Evolutionary conservation across 2,329 filamentous ascomycete species (phyloP).

Genomic region (Sordariomycetes sp.): DNA sequence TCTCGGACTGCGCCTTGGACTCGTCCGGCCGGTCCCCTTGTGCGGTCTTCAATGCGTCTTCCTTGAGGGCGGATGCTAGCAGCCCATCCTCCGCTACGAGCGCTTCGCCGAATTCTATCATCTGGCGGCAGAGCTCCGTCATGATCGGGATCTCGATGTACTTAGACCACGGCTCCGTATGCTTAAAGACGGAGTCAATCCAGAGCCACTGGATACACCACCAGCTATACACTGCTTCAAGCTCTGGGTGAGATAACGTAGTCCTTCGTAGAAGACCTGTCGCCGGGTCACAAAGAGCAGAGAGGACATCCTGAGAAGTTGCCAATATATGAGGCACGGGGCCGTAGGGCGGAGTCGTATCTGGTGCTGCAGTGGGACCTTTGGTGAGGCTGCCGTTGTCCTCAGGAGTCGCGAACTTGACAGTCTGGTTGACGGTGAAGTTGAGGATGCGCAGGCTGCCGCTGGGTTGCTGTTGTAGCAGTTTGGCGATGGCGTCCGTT

Average conservation of each 20-base stretch:
- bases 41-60: constrained; percentile 7
- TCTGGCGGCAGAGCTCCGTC: constrained; percentile 88
- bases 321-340: constrained; percentile 47
- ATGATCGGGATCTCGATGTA: constrained; percentile 66
- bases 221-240: constrained; percentile 58
- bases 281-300: constrained; percentile 43
- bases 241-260: constrained; percentile 48
- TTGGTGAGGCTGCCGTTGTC: background rate
- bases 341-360: constrained; percentile 31
- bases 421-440: constrained; percentile 30
- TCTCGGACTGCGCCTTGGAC: constrained; percentile 21
- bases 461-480: constrained; percentile 29
- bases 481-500: constrained; percentile 34
- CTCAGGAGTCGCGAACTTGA: constrained; percentile 14
- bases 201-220: constrained; percentile 81
- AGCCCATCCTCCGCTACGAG: constrained; percentile 79
- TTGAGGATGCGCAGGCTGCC: constrained; percentile 25
- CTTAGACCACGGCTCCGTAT: constrained; percentile 75
- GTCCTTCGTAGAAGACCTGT: constrained; percentile 44
- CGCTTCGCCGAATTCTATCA: constrained; percentile 84
- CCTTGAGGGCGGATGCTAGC: constrained; percentile 57
- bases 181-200: constrained; percentile 69
- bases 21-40: constrained; percentile 10
- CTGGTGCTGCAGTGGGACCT: constrained; percentile 3
- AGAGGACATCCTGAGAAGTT: constrained; percentile 45